Evolutionary conservation across 768 basidiomycete genomes (phyloP), one percentile per base, ranked within the genome.

Genomic region (Pleurotus platypus): DNA sequence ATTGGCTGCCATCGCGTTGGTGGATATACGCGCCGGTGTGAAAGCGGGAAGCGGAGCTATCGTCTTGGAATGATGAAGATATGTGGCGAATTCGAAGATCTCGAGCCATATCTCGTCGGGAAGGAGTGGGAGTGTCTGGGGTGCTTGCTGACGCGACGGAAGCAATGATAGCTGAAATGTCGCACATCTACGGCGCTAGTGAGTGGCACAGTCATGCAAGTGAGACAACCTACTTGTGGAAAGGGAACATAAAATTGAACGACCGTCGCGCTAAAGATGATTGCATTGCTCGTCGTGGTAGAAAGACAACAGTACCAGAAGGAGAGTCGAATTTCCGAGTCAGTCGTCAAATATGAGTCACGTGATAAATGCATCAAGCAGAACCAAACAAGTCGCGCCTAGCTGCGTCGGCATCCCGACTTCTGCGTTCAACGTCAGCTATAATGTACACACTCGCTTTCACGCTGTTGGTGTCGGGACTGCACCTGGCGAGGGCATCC

Each of bases 61-160:
- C 30, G 76, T 72, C 46, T 72, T 69, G 45, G 76, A 67, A 6
- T 68, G 69, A 59, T 78, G 75, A 49, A 79, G 69, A 63, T 80
- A 76, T 13, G 80, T 82, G 4, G 79, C 77, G 63, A 80, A 81
- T 56, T 80, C 75, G 65, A 84, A 82, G 38, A 84, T 84, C 60
- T 82, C 81, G 16, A 80, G 70, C 78, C 79, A 81, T 39, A 84
- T 63, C 58, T 84, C 81, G 15, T 73, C 68, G 6, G 80, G 79
- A n/a, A 81, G 67, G 12, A 24, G 51, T 8, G 51, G 51, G 20
- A 54, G 39, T 22, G 51, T 40, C 51, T 39, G 42, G 9, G 13
- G n/a, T 20, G 18, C 38, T 12, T 27, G n/a, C 16, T 37, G 16
- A 12, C 22, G 18, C 11, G 38, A 4, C 42, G 51, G 51, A 40